phyloP scores from a whole-genome alignment of 2,329 filamentous ascomycete species.

The Fusarium albidum region DNA sequence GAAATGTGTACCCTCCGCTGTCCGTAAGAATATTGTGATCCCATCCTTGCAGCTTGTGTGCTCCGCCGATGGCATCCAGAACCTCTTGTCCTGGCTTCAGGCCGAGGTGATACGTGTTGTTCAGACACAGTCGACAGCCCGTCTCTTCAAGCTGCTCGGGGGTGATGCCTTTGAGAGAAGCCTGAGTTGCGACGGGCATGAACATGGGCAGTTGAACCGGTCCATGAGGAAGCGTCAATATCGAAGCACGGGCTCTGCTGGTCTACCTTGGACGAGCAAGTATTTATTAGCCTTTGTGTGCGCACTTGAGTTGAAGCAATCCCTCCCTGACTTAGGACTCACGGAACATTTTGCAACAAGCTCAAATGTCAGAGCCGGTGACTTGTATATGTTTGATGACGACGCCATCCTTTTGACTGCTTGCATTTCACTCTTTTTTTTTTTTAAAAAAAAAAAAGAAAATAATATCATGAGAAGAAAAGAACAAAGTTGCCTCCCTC shows the following conservation, averaged over 20 bases:
- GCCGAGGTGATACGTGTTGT: constrained; percentile 98
- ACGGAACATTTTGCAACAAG: constrained; percentile 83
- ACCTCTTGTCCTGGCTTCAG: constrained; percentile 93
- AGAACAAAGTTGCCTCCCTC: background rate
- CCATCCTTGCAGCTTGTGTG: constrained; percentile 96
- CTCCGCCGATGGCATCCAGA: constrained; percentile 86
- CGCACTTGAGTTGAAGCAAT: constrained; percentile 11
- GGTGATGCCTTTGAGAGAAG: constrained; percentile 92
- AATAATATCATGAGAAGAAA: too few relatives aligned
- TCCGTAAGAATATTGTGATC: constrained; percentile 92
- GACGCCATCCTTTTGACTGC: constrained; percentile 56
- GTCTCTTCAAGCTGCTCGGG: constrained; percentile 91
- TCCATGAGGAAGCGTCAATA: constrained; percentile 89
- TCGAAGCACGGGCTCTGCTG: constrained; percentile 91
- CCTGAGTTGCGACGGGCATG: constrained; percentile 98
- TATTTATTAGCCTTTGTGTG: constrained; percentile 26
- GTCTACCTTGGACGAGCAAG: constrained; percentile 64
- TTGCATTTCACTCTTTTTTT: constrained; percentile 40
- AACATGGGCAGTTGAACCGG: constrained; percentile 90
- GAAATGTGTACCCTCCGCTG: constrained; percentile 67
- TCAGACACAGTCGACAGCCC: constrained; percentile 88
- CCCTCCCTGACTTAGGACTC: constrained; percentile 46
- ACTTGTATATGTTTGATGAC: constrained; percentile 58
- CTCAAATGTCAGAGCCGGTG: constrained; percentile 79
- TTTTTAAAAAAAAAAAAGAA: constrained; percentile 6